Evolutionary conservation across 2,329 filamentous ascomycete genomes (phyloP).

Genomic region (Nothophoma quercina): DNA sequence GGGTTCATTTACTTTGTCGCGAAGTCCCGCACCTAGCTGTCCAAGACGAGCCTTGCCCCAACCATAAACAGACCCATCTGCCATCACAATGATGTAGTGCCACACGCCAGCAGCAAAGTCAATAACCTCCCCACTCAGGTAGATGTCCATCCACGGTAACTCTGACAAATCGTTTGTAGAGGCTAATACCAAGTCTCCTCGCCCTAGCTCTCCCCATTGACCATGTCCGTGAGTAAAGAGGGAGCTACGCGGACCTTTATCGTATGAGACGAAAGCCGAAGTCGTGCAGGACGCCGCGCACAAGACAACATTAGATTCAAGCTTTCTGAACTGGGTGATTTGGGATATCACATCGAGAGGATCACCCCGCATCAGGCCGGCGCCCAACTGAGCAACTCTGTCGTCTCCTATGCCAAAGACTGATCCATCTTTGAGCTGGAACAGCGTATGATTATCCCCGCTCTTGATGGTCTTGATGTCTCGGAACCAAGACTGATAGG

Average conservation of each 20-base stretch:
- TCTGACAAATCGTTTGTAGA: neutral
- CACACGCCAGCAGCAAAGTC: conserved; percentile 77
- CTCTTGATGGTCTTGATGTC: conserved; percentile 56
- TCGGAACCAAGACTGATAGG: conserved; percentile 5
- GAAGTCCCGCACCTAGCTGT: conserved; percentile 70
- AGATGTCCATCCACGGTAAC: neutral
- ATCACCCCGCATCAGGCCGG: no score
- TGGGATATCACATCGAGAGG: no score
- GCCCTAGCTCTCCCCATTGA: conserved; percentile 39
- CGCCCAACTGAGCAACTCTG: conserved; percentile 52
- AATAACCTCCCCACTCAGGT: conserved; percentile 51
- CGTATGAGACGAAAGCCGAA: conserved; percentile 29
- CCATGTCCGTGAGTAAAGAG: conserved; percentile 27
- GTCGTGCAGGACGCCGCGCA: conserved; percentile 37
- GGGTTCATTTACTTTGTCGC: conserved; percentile 49
- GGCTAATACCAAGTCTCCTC: no score
- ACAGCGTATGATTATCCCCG: conserved; percentile 87
- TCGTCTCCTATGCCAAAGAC: conserved; percentile 73
- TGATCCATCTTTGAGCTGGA: conserved; percentile 67
- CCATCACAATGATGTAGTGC: conserved; percentile 77
- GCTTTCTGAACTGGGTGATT: neutral
- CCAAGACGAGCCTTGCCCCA: conserved; percentile 91
- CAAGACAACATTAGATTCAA: conserved; percentile 2
- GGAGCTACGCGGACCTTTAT: neutral
- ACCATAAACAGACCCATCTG: conserved; percentile 79